Base-by-base conservation (phyloP, 176 grass and related monocot genomes). In the Pharus latifolius region DNA sequence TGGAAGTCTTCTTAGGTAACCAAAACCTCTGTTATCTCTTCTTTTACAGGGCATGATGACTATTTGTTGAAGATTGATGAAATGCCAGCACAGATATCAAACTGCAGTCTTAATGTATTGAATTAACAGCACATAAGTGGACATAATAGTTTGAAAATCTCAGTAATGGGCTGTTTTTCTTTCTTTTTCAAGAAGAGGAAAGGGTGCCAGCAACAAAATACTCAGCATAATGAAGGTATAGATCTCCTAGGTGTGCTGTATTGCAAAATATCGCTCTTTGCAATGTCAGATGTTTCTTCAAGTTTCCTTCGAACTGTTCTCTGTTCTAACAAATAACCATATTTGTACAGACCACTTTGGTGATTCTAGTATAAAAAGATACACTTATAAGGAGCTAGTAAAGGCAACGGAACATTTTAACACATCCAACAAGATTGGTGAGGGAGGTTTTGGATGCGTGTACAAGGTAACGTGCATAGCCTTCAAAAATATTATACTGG, bases 371-470 rank as follows among this genome's bases (percentile, higher is more conserved):
- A 88, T 79, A 70, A 78, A 14, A 48, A 80, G 4, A 52, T 92
- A 82, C 35, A 81, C 68, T 77, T 92, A 92, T 37, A 77, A 33
- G 48, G 84, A 85, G 62, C 56, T 92, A 13, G 61, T 66, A 85
- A 92, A 23, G 55, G 82, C 82, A 30, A 92, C 90, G 4, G 63
- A 54, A 44, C 70, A 86, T 71, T 92, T 92, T 69, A 63, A 27
- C 38, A 67, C 16, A 19, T 67, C 70, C 10, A 64, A 88, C 65
- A 92, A 92, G 80, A 83, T 92, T 50, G 90, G 90, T 41, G 78
- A 89, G 77, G 90, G 90, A 24, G 90, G 90, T 72, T 92, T 89
- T 69, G 90, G 90, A n/a, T 79, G 68, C 6, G 90, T 92, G 13
- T 92, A 89, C 72, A 89, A 88, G 90, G 90, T 92, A 88, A 41